Percentiles rank a stretch among this genome's conserved stretches.
phyloP scores from a whole-genome alignment of 2,329 filamentous ascomycete species.

The Colletotrichum sp. region DNA sequence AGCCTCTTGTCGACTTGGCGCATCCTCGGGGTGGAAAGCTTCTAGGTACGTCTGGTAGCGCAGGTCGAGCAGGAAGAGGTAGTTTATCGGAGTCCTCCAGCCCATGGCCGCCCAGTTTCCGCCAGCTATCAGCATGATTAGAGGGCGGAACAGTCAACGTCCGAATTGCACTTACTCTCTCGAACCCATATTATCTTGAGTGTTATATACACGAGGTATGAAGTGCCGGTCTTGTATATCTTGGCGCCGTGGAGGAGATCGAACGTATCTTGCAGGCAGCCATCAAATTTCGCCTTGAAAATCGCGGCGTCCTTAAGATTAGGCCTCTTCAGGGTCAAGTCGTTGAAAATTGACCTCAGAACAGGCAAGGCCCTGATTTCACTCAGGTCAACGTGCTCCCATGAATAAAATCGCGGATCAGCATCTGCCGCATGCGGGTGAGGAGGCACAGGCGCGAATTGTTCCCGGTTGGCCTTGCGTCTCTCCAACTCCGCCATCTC shows the following conservation, averaged over 20 bases:
- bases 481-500: background rate
- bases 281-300: background rate
- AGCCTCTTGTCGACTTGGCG: background rate
- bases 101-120: background rate
- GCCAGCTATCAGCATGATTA: background rate
- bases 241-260: background rate
- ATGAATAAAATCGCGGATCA: background rate
- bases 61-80: background rate
- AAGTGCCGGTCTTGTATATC: background rate
- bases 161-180: background rate
- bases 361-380: background rate
- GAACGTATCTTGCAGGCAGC: background rate
- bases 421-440: background rate
- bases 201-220: background rate
- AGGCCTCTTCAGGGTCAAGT: background rate
- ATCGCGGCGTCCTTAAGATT: background rate
- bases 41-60: background rate
- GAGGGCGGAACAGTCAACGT: background rate
- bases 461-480: background rate
- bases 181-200: background rate
- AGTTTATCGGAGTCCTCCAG: background rate
- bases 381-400: background rate
- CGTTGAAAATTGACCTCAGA: background rate
- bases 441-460: background rate
- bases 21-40: background rate